Evolutionary conservation across 306 rosid genomes (phyloP).

Genomic region (Acacia confusa): DNA sequence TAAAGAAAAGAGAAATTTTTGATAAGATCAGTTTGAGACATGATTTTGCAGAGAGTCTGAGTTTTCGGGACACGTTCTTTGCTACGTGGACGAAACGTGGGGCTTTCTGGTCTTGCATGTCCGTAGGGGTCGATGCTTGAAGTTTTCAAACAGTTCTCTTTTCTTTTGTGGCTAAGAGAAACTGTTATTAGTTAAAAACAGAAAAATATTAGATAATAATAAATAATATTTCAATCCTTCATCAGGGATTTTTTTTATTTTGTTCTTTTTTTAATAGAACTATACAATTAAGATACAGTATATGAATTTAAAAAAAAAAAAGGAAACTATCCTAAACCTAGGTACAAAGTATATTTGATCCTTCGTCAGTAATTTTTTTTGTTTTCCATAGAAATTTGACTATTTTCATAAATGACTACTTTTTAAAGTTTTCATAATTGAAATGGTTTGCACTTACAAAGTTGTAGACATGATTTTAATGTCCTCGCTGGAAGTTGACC

Average conservation of each 20-base stretch:
- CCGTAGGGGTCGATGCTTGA: constrained; percentile 43
- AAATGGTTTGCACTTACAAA: too few species aligned
- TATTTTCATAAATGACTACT: not conserved
- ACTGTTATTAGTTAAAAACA: not conserved
- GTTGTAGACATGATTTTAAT: too few species aligned
- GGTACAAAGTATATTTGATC: too few species aligned
- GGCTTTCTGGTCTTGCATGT: constrained; percentile 43
- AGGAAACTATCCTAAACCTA: too few species aligned
- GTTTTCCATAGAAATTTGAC: not conserved
- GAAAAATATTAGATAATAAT: too few species aligned
- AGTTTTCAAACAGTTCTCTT: constrained; percentile 39
- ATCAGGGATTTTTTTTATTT: too few species aligned
- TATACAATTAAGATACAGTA: too few species aligned
- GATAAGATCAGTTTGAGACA: not conserved
- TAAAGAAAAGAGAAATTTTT: constrained; percentile 1
- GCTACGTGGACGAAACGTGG: constrained; percentile 33
- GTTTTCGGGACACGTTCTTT: constrained; percentile 22
- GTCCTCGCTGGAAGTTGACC: too few species aligned
- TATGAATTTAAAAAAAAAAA: too few species aligned
- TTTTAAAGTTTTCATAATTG: not conserved
- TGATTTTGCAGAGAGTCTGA: not conserved
- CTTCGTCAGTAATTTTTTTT: not conserved
- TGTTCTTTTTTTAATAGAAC: too few species aligned
- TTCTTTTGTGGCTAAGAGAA: not conserved
- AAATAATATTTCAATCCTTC: too few species aligned